phyloP scores from a whole-genome alignment of 2,329 filamentous ascomycete species.

The Alternaria triticimaculans region DNA sequence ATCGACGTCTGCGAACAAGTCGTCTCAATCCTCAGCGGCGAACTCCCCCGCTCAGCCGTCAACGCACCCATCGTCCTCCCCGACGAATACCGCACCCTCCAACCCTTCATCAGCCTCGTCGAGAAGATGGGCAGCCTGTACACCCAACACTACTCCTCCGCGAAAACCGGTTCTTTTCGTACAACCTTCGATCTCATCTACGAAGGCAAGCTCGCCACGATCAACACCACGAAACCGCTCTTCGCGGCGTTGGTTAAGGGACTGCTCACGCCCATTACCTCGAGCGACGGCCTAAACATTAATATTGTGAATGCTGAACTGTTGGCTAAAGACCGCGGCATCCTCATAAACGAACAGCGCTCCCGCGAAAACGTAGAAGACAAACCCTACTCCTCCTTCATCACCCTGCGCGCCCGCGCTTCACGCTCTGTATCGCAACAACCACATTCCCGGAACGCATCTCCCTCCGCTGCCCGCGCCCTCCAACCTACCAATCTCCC shows the following conservation, averaged over 20 bases:
- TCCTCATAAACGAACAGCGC: constrained; percentile 77
- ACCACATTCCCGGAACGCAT: constrained; percentile 37
- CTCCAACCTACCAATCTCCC: too few species aligned
- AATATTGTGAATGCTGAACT: constrained; percentile 84
- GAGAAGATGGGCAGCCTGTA: constrained; percentile 82
- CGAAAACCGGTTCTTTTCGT: constrained; percentile 56
- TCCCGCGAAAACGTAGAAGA: constrained; percentile 66
- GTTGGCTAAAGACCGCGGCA: constrained; percentile 77
- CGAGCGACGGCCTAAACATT: constrained; percentile 70
- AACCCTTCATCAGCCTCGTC: constrained; percentile 76
- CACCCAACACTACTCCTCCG: constrained; percentile 72
- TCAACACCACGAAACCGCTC: constrained; percentile 78
- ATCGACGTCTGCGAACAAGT: constrained; percentile 85
- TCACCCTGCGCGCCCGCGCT: constrained; percentile 68
- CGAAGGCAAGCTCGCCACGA: constrained; percentile 73
- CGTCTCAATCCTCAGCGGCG: constrained; percentile 73
- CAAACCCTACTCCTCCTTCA: constrained; percentile 71
- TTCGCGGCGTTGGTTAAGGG: constrained; percentile 82
- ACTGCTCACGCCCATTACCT: constrained; percentile 71
- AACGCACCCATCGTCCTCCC: constrained; percentile 83
- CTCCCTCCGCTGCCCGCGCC: constrained; percentile 29
- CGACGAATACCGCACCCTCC: constrained; percentile 78
- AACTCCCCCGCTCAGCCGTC: constrained; percentile 76
- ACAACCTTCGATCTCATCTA: constrained; percentile 79
- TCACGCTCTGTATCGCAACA: constrained; percentile 45